Evolutionary conservation across 2,329 filamentous ascomycete species (phyloP).

Genomic region (Trichoderma oligosporum): DNA sequence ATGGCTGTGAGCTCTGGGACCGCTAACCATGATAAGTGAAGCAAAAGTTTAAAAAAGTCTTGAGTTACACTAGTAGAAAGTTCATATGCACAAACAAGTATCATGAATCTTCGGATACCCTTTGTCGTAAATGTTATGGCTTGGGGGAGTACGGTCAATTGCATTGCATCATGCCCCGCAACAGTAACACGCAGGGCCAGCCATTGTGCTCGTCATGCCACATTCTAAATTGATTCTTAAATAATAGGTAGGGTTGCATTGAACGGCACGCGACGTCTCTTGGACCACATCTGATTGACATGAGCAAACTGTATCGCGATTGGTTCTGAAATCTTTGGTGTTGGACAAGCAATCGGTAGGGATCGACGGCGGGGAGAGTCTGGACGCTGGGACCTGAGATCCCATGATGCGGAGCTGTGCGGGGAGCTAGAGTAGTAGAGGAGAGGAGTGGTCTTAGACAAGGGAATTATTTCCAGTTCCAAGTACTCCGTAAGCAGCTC

Average conservation of each 20-base stretch:
- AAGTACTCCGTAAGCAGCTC: too few relatives aligned
- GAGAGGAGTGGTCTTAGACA: background rate
- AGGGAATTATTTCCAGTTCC: background rate
- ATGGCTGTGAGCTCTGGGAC: too few relatives aligned
- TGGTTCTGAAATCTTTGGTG: background rate
- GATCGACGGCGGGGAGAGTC: conserved; percentile 5
- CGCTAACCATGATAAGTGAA: too few relatives aligned
- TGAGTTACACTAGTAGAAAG: too few relatives aligned
- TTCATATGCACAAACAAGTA: too few relatives aligned
- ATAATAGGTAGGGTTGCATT: conserved; percentile 2
- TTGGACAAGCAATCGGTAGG: background rate
- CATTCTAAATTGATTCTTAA: background rate
- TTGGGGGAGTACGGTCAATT: background rate
- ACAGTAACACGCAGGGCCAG: background rate
- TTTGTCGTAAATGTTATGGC: too few relatives aligned
- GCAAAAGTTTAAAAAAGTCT: too few relatives aligned
- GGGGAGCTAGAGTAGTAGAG: background rate
- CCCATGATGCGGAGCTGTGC: conserved; percentile 11
- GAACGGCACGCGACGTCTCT: conserved; percentile 10
- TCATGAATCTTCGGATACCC: too few relatives aligned
- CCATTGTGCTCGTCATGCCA: background rate
- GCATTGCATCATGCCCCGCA: background rate
- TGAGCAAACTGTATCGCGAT: background rate
- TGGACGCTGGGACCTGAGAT: conserved; percentile 4
- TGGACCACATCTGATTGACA: background rate